phyloP scores from a whole-genome alignment of 305 asterid genomes.

The Vinca major region DNA sequence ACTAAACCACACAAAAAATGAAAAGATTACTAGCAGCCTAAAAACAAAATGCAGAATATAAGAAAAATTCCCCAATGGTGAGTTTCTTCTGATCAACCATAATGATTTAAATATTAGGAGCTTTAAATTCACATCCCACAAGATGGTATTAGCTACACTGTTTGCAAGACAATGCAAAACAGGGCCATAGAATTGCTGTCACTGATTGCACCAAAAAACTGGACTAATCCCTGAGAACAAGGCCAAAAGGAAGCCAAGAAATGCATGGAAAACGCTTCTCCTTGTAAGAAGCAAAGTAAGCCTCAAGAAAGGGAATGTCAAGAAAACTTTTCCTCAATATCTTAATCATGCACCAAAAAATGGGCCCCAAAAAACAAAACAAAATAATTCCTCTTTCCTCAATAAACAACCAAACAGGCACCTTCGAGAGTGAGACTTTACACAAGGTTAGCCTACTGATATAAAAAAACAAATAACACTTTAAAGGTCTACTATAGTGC shows the following conservation, averaged over 20 bases:
- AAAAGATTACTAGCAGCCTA: neutral
- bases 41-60: neutral
- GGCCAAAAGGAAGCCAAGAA: neutral
- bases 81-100: neutral
- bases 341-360: neutral
- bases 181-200: neutral
- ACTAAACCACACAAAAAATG: slow-evolving; percentile 36
- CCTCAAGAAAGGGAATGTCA: neutral
- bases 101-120: neutral
- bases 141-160: neutral
- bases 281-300: too few relatives aligned
- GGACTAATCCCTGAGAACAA: neutral
- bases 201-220: neutral
- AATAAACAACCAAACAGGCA: neutral
- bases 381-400: neutral
- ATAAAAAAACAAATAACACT: neutral
- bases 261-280: neutral
- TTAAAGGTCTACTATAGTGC: neutral
- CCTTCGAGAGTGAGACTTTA: neutral
- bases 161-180: neutral
- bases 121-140: neutral
- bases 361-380: neutral
- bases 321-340: neutral
- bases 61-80: too few relatives aligned
- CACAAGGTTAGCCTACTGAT: neutral